Evolutionary conservation across 805 yeast genomes (phyloP), one percentile per base, ranked within the genome.

Genomic region (Candida quercuum): DNA sequence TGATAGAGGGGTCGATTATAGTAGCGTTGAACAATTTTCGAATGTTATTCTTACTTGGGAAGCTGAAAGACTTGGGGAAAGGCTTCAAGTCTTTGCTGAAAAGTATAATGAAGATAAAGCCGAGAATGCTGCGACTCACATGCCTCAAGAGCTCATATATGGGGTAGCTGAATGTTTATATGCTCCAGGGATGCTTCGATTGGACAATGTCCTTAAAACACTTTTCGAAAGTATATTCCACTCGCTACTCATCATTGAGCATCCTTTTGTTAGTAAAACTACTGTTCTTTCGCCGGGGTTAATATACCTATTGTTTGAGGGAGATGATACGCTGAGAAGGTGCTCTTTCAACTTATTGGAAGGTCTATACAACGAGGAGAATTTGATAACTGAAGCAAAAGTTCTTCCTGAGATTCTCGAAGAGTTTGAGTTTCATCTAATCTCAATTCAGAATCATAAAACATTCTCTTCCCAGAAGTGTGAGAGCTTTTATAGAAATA

Each of bases 291-390:
- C 61, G 11, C 78, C 88, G 0, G 85, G 83, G 3, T 38, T 71
- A 7, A 54, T 82, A 6, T 76, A 65, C 52, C 65, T 78, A 27
- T 49, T 76, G 40, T 74, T 77, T 39, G 78, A 74, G 38, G 87
- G 85, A 1, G 59, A 64, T 14, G 49, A 51, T 0, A 60, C 55
- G 5, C 74, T 75, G 46, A 60, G 65, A 24, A 42, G 49, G 2
- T 80, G 83, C 81, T 72, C 81, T 0, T 45, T 63, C 37, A 56
- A 41, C 22, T 54, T 49, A 37, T 52, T 57, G 44, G 61, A 41
- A 26, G 45, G 42, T 19, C 36, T 59, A 12, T 35, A 32, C 26
- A 27, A 26, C 7, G 40, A 37, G 6, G 39, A 29, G 23, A 42
- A 10, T 26, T 35, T 23, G 33, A 41, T 11, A 31, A 47, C 11